Evolutionary conservation across 2,329 filamentous ascomycete genomes (phyloP).

Genomic region (Eurotiales sp.): DNA sequence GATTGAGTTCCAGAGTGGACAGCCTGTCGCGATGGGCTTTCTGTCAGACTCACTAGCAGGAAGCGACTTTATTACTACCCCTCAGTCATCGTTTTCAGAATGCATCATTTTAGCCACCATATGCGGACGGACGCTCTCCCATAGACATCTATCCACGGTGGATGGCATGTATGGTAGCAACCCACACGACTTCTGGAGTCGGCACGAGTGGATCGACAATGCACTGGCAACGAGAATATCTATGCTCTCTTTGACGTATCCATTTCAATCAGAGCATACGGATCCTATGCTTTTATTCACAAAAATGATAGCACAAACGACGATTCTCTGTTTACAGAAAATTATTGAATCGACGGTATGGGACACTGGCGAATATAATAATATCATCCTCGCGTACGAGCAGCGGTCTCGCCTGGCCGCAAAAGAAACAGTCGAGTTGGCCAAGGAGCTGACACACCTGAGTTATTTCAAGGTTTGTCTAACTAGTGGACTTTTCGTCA

Average conservation of each 20-base stretch:
- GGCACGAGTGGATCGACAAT: conserved; percentile 19
- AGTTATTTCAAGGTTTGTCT: conserved; percentile 16
- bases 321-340: conserved; percentile 17
- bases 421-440: conserved; percentile 16
- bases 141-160: conserved; percentile 15
- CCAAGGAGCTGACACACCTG: conserved; percentile 15
- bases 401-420: conserved; percentile 13
- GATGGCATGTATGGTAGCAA: conserved; percentile 16
- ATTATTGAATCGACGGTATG: conserved; percentile 13
- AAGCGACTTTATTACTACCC: conserved; percentile 13
- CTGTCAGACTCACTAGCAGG: conserved; percentile 28
- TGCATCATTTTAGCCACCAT: conserved; percentile 31
- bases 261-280: conserved; percentile 13
- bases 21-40: conserved; percentile 25
- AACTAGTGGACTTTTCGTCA: neutral
- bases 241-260: conserved; percentile 16
- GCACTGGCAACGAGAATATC: conserved; percentile 15
- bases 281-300: conserved; percentile 20
- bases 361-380: conserved; percentile 12
- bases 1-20: conserved; percentile 32
- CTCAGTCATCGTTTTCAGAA: conserved; percentile 29
- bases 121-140: conserved; percentile 16
- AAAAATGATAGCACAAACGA: conserved; percentile 19
- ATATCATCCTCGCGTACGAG: conserved; percentile 12
- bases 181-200: conserved; percentile 18